Conservation (phyloP, 306 rosid species). For the Neltuma alba region DNA sequence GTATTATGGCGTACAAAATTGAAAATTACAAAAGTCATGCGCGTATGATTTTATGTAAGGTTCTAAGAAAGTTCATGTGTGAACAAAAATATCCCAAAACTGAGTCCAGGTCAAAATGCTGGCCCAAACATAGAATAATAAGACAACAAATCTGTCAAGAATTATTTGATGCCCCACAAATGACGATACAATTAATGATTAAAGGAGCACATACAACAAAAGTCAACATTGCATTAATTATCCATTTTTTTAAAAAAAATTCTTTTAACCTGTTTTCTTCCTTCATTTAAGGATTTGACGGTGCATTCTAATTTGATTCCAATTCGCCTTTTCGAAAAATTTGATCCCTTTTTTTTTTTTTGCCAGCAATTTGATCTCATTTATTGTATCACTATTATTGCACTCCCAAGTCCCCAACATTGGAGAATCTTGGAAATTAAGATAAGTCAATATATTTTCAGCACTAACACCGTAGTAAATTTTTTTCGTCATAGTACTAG, state of each 20-base stretch:
- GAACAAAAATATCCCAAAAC: background rate
- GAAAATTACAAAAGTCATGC: background rate
- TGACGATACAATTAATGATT: no score
- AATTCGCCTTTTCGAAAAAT: no score
- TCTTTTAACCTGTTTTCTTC: background rate
- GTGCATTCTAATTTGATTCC: no score
- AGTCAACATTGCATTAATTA: slow-evolving; percentile 13
- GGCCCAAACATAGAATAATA: background rate
- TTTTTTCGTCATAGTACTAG: no score
- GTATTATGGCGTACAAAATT: background rate
- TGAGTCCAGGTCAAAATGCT: background rate
- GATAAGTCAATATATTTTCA: background rate
- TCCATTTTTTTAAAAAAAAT: background rate
- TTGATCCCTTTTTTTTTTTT: no score
- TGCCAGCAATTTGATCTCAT: no score
- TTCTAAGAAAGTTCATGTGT: background rate
- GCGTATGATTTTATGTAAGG: background rate
- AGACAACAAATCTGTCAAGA: background rate
- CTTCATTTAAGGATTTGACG: background rate
- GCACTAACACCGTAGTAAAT: no score
- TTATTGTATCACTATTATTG: background rate
- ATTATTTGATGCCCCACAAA: background rate
- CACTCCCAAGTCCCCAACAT: background rate
- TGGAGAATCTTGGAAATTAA: background rate
- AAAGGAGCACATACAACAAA: no score